Percentiles rank a stretch among this genome's conserved stretches.
These are phyloP conservation scores for Cephaloascus albidus DNA, from an alignment of 805 yeast genomes.

Conservation along the genomic window DNA sequence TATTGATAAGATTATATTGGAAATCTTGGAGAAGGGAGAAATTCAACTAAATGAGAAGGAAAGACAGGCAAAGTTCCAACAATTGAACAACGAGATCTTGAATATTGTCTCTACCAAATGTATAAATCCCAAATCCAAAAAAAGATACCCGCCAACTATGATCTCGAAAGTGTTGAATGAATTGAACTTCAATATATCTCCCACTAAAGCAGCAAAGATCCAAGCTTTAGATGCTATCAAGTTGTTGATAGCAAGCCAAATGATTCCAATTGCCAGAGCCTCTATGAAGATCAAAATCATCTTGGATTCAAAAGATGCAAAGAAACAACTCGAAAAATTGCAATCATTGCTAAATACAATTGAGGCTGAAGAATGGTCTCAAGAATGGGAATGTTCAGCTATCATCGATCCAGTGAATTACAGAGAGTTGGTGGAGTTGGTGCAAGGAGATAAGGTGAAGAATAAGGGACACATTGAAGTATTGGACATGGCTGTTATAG, in stretches of 20 bases:
- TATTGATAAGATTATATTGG: conserved; percentile 64
- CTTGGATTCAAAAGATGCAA: conserved; percentile 44
- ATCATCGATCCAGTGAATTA: conserved; percentile 83
- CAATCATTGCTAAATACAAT: conserved; percentile 23
- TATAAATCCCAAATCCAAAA: conserved; percentile 80
- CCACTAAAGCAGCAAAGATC: conserved; percentile 68
- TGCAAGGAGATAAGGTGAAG: conserved; percentile 38
- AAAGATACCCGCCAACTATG: conserved; percentile 92
- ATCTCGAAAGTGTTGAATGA: conserved; percentile 78
- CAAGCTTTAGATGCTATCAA: conserved; percentile 92
- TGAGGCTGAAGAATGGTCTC: conserved; percentile 40
- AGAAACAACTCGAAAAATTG: conserved; percentile 21
- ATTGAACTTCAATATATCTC: conserved; percentile 68
- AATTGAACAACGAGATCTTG: conserved; percentile 73
- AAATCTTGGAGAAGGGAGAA: conserved; percentile 85
- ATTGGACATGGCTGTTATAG: conserved; percentile 81
- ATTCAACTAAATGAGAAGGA: conserved; percentile 92
- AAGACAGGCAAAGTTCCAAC: conserved; percentile 63
- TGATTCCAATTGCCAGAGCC: conserved; percentile 90
- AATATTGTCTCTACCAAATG: conserved; percentile 83
- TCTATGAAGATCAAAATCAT: conserved; percentile 79
- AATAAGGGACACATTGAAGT: conserved; percentile 71
- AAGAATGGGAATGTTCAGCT: conserved; percentile 39
- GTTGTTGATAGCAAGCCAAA: conserved; percentile 63
- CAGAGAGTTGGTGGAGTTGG: conserved; percentile 55